phyloP scores from a whole-genome alignment of 805 yeast species.

The Priceomyces fermenticarens region DNA sequence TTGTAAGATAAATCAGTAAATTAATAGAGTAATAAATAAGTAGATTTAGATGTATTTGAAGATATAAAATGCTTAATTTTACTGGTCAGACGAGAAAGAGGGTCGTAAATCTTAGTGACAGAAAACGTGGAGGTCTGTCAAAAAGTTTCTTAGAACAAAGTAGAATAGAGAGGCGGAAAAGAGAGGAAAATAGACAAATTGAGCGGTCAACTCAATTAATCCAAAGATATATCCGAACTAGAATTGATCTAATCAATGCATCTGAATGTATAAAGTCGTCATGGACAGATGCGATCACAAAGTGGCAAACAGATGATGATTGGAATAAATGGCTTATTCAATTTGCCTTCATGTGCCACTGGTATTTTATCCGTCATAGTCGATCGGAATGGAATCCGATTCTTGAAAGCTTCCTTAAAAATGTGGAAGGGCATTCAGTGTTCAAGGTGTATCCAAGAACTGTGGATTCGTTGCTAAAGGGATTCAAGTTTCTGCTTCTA shows the following conservation, averaged over 20 bases:
- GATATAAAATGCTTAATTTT: constrained; percentile 50
- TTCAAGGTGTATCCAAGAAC: neutral
- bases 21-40: no score
- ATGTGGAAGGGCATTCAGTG: neutral
- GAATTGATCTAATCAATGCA: constrained; percentile 25
- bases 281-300: constrained; percentile 12
- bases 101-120: constrained; percentile 62
- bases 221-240: constrained; percentile 47
- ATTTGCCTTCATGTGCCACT: constrained; percentile 16
- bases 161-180: constrained; percentile 57
- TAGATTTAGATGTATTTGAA: no score
- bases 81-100: constrained; percentile 63
- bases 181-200: constrained; percentile 55
- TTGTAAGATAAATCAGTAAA: no score
- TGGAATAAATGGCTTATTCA: constrained; percentile 19
- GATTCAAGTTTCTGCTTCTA: neutral
- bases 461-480: neutral
- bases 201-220: constrained; percentile 48
- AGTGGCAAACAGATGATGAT: constrained; percentile 7
- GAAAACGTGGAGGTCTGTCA: constrained; percentile 30
- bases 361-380: constrained; percentile 8
- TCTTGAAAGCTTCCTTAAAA: constrained; percentile 2
- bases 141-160: constrained; percentile 57
- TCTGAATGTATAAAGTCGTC: constrained; percentile 14
- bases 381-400: neutral